These are phyloP conservation scores for Amanita molliuscula DNA, from an alignment of 768 basidiomycete species.

Conservation along the genomic window DNA sequence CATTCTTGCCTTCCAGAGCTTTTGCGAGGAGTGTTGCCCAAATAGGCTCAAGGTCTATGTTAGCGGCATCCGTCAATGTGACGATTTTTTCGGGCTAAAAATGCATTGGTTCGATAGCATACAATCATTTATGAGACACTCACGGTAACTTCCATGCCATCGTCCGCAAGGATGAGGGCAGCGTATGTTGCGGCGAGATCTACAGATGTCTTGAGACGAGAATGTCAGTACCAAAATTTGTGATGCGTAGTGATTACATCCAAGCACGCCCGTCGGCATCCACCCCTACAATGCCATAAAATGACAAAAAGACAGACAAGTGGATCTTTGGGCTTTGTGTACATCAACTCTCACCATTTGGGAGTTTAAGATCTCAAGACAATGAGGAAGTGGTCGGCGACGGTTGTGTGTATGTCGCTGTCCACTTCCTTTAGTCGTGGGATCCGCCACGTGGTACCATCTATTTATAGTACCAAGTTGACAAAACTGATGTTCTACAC, in stretches of 20 bases:
- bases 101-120: background rate
- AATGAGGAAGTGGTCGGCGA: constrained; percentile 11
- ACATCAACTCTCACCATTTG: constrained; percentile 18
- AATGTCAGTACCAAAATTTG: background rate
- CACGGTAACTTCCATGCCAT: constrained; percentile 94
- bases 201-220: constrained; percentile 27
- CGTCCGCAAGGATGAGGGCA: constrained; percentile 97
- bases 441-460: background rate
- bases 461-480: background rate
- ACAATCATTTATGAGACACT: constrained; percentile 20
- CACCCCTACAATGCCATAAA: constrained; percentile 13
- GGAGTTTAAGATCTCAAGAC: constrained; percentile 10
- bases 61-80: constrained; percentile 76
- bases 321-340: background rate
- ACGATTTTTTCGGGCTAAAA: constrained; percentile 83
- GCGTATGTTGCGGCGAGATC: constrained; percentile 96
- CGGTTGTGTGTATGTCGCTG: constrained; percentile 9
- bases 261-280: constrained; percentile 12
- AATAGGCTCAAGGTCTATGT: constrained; percentile 86
- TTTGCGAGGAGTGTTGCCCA: constrained; percentile 97
- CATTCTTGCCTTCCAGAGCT: constrained; percentile 95
- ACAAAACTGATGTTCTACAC: no score
- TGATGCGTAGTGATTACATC: constrained; percentile 12
- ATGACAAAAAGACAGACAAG: constrained; percentile 9
- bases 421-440: background rate